Percentiles rank a stretch among this genome's conserved stretches.
Conservation (phyloP, 257 asterid genomes). For the Agastache rugosa region DNA sequence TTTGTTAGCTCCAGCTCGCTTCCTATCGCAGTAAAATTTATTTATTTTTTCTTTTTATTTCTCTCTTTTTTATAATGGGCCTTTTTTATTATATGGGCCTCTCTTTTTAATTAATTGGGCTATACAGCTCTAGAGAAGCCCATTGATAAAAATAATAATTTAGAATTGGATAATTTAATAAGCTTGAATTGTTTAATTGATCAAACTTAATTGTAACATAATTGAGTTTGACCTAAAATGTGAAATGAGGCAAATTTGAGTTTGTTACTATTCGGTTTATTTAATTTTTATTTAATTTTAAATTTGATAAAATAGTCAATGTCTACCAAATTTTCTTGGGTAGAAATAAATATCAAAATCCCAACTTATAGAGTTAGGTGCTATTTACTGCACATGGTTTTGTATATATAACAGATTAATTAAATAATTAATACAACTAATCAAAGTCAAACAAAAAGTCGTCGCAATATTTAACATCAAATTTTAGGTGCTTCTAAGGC, state of each 20-base stretch:
- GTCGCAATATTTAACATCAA: not conserved
- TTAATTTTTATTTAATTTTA: too few species aligned
- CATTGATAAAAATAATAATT: too few species aligned
- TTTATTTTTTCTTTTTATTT: not conserved
- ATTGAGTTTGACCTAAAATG: too few species aligned
- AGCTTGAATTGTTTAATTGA: too few species aligned
- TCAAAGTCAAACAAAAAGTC: slow-evolving; percentile 16
- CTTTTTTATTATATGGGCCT: not conserved
- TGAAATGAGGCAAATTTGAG: too few species aligned
- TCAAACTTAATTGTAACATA: too few species aligned
- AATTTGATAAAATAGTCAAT: too few species aligned
- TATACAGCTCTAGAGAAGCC: too few species aligned
- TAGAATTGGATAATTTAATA: too few species aligned
- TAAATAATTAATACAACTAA: slow-evolving; percentile 23
- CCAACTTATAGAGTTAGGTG: slow-evolving; percentile 8
- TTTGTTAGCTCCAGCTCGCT: slow-evolving; percentile 19
- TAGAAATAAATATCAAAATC: not conserved
- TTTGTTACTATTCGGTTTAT: too few species aligned
- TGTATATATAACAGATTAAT: slow-evolving; percentile 13
- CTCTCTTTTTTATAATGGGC: not conserved
- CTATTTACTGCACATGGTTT: slow-evolving; percentile 24
- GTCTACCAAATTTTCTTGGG: not conserved
- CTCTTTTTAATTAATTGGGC: not conserved
- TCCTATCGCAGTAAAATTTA: not conserved
- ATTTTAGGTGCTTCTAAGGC: not conserved